Base-by-base conservation (phyloP, 2,329 filamentous ascomycete species). In the Verticillium zaregamsianum region DNA sequence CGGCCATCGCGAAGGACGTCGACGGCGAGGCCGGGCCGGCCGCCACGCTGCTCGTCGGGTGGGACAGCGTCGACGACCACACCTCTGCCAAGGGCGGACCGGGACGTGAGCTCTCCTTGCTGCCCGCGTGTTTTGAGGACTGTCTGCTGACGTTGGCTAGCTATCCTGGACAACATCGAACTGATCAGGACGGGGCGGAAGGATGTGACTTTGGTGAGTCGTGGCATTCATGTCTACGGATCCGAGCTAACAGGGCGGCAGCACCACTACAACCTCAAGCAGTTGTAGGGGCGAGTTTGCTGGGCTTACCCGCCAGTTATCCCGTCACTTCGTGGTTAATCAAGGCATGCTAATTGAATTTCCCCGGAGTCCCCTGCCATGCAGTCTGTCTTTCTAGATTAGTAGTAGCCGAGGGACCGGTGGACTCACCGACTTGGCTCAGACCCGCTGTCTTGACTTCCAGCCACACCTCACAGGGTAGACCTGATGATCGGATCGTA, bases 61-160 rank as follows among this genome's bases (percentile, higher is more conserved):
- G 76, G 76, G 75, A 78, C 20, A 75, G 71, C 63, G 74, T 70
- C 64, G 73, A 75, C 45, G 76, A 72, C 23, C 76, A 78, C 65
- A 49, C 74, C 35, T 68, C 61, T 11, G 67, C 66, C 57, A 68
- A 68, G 60, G 65, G 66, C n/a, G 62, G 63, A 54, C 59, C 67
- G 12, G 68, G 68, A 58, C 63, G 68, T 67, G 55, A 64, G 66
- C 65, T 52, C 17, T n/a, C 15, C 8, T 1, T 23, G 1, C 5
- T 31, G 12, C 14, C 3, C 6, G 23, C 8, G 9, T 7, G 3
- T 28, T 2, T 12, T 12, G 23, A 17, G 9, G 6, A 54, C 55
- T 62, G 23, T 62, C 55, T 5, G 23, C 8, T 23, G 17, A 32
- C 25, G 15, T 8, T n/a, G 6, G 28, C 20, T 35, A 77, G 76